A percentile compares a stretch with the other conserved stretches of the same genome.
These are phyloP conservation scores for Turnera subulata DNA, from an alignment of 345 rosid genomes.

Conservation along the genomic window DNA sequence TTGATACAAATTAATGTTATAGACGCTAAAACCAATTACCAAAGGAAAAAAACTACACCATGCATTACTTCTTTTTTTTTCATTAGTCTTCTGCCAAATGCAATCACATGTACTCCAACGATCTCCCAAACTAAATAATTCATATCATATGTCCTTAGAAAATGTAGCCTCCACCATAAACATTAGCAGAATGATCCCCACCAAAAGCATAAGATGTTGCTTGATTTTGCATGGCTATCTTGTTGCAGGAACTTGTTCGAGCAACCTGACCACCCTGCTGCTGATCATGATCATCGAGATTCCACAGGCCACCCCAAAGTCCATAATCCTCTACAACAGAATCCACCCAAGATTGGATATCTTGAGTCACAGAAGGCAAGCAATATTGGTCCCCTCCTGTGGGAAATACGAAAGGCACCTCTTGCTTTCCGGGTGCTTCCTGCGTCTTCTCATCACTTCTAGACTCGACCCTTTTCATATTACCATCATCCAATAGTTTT, in stretches of 20 bases:
- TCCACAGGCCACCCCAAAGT: constrained; percentile 26
- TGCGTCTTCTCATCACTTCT: not conserved
- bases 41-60: too few species aligned
- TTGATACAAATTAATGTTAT: too few species aligned
- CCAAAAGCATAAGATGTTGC: constrained; percentile 15
- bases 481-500: constrained; percentile 9
- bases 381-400: constrained; percentile 26
- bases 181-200: constrained; percentile 24
- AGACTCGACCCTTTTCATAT: constrained; percentile 1
- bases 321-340: constrained; percentile 36
- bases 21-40: too few species aligned
- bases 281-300: constrained; percentile 29
- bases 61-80: too few species aligned
- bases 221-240: constrained; percentile 26
- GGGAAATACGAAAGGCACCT: constrained; percentile 21
- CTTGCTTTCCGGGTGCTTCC: constrained; percentile 19
- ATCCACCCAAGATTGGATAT: constrained; percentile 24
- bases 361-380: constrained; percentile 28
- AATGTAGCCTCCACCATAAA: constrained; percentile 35
- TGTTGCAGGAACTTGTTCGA: constrained; percentile 15
- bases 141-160: constrained; percentile 10
- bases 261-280: not conserved
- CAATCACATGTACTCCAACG: too few species aligned
- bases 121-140: too few species aligned
- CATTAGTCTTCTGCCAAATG: too few species aligned